Percentiles rank a stretch among this genome's conserved stretches.
Evolutionary conservation across 768 basidiomycete species (phyloP).

Genomic region (Naematelia aurantialba): DNA sequence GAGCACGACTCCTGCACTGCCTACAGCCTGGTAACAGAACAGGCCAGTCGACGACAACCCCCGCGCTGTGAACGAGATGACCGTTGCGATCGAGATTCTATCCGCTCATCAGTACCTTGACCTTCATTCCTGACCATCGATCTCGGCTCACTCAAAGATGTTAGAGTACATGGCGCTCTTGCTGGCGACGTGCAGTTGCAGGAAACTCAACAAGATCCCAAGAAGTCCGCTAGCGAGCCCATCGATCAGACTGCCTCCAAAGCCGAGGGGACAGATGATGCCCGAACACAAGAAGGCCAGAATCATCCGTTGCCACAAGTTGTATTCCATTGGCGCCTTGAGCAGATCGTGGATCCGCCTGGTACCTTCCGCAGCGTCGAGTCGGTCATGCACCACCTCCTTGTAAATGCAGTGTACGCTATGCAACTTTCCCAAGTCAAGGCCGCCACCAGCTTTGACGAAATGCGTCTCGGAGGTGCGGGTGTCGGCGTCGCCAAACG

Average conservation of each 20-base stretch:
- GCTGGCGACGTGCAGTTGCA: conserved; percentile 70
- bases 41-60: conserved; percentile 37
- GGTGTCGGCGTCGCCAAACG: conserved; percentile 44
- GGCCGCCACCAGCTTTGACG: conserved; percentile 36
- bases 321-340: conserved; percentile 63
- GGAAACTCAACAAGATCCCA: conserved; percentile 64
- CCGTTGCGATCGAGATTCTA: conserved; percentile 76
- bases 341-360: conserved; percentile 60
- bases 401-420: conserved; percentile 43
- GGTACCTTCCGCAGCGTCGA: conserved; percentile 41
- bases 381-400: conserved; percentile 44
- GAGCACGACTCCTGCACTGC: conserved; percentile 38
- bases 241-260: conserved; percentile 67
- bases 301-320: conserved; percentile 60
- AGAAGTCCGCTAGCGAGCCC: conserved; percentile 32
- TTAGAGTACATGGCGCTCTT: conserved; percentile 80
- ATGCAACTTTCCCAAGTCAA: conserved; percentile 44
- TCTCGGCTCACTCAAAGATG: conserved; percentile 73
- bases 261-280: conserved; percentile 77
- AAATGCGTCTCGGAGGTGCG: conserved; percentile 47
- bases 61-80: conserved; percentile 69
- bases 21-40: conserved; percentile 46
- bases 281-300: conserved; percentile 69
- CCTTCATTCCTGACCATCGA: not conserved
- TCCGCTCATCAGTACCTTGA: conserved; percentile 4